Evolutionary conservation across 148 eudicot species (phyloP).

Genomic region (Diospyros kaki): DNA sequence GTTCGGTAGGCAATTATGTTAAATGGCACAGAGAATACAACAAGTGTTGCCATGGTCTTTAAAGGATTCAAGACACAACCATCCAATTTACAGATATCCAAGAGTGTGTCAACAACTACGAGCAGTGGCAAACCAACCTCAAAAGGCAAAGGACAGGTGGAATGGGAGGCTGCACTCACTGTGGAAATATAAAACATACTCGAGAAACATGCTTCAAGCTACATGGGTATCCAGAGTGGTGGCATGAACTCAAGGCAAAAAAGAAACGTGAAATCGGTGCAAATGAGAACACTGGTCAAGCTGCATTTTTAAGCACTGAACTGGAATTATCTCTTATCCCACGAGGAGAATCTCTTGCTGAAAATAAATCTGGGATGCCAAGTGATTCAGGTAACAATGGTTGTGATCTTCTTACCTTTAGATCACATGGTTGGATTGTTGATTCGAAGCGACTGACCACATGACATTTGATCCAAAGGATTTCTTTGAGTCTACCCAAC

Average conservation of each 20-base stretch:
- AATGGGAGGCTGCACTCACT: not conserved
- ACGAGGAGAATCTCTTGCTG: not conserved
- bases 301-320: not conserved
- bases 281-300: no score
- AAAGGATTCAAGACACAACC: not conserved
- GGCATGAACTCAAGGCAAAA: not conserved
- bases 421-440: not conserved
- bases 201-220: not conserved
- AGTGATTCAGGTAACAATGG: not conserved
- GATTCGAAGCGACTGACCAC: not conserved
- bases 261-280: not conserved
- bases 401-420: not conserved
- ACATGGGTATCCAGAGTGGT: conserved; percentile 1
- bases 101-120: not conserved
- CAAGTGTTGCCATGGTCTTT: not conserved
- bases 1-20: not conserved
- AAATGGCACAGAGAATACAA: not conserved
- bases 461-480: not conserved
- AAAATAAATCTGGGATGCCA: not conserved
- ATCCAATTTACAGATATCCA: not conserved
- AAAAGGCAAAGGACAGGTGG: not conserved
- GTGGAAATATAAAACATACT: not conserved
- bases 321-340: not conserved
- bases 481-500: not conserved
- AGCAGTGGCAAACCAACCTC: not conserved